These are phyloP conservation scores for Trametopsis cervina DNA, from an alignment of 768 basidiomycete genomes.

Conservation along the genomic window DNA sequence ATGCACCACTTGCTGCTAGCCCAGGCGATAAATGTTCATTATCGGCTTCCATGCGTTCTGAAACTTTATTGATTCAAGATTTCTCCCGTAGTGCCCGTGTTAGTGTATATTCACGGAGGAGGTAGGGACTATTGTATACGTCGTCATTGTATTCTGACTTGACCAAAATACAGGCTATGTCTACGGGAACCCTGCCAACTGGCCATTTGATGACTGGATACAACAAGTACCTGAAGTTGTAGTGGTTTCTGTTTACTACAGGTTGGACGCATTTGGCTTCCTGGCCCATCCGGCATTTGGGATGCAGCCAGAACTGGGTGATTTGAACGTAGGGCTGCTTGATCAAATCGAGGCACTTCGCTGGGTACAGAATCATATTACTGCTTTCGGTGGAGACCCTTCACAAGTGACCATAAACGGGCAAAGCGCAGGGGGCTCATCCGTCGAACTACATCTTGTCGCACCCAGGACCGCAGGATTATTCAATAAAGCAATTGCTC, in stretches of 20 bases:
- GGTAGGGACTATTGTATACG: no score
- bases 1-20: conserved; percentile 43
- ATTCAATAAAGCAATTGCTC: conserved; percentile 52
- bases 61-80: no score
- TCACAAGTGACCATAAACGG: conserved; percentile 45
- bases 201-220: conserved; percentile 63
- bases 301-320: conserved; percentile 29
- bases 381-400: conserved; percentile 34
- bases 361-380: conserved; percentile 34
- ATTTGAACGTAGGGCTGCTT: conserved; percentile 48
- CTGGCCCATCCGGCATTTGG: conserved; percentile 42
- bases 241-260: conserved; percentile 62
- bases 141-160: no score
- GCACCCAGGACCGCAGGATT: conserved; percentile 33
- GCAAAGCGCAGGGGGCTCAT: conserved; percentile 50
- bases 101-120: conserved; percentile 38
- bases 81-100: conserved; percentile 27
- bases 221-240: conserved; percentile 56
- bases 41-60: no score
- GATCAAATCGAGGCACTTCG: conserved; percentile 42
- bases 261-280: conserved; percentile 58
- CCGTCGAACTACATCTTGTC: conserved; percentile 50
- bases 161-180: conserved; percentile 40
- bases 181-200: conserved; percentile 55
- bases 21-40: conserved; percentile 39